Evolutionary conservation across 2,329 filamentous ascomycete genomes (phyloP).

Genomic region (Ophiostoma montium): DNA sequence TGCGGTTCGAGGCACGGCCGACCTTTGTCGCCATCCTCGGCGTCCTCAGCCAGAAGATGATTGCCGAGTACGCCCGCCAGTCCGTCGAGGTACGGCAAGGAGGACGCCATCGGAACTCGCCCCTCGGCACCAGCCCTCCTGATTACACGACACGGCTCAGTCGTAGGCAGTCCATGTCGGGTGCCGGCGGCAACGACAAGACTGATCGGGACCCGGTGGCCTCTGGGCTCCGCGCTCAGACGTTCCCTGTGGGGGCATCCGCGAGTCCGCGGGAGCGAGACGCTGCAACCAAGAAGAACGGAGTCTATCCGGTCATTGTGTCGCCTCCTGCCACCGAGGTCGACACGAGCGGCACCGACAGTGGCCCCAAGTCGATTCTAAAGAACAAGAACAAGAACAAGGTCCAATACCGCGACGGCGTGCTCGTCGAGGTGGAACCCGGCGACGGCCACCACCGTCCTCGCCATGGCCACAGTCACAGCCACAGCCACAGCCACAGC

Average conservation of each 20-base stretch:
- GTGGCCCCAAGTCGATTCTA: slow-evolving; percentile 42
- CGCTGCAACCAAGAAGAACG: not conserved
- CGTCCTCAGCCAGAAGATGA: slow-evolving; percentile 34
- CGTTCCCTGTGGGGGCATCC: slow-evolving; percentile 3
- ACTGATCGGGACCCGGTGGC: not conserved
- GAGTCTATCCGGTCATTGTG: slow-evolving; percentile 27
- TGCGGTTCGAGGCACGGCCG: slow-evolving; percentile 46
- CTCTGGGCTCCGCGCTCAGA: not conserved
- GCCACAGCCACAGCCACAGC: not conserved
- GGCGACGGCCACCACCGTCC: slow-evolving; percentile 13
- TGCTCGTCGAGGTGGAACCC: slow-evolving; percentile 28
- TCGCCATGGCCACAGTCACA: not conserved
- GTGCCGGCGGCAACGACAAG: slow-evolving; percentile 10
- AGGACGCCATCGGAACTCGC: not conserved
- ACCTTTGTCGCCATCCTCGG: slow-evolving; percentile 48
- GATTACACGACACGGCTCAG: not conserved
- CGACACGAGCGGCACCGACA: slow-evolving; percentile 19
- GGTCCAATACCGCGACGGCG: slow-evolving; percentile 37
- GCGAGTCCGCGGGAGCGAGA: not conserved
- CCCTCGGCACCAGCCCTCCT: not conserved
- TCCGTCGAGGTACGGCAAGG: slow-evolving; percentile 31
- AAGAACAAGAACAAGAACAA: slow-evolving; percentile 47
- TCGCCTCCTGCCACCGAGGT: slow-evolving; percentile 17
- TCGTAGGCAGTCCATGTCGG: slow-evolving; percentile 4
- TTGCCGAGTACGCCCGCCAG: slow-evolving; percentile 35